A percentile compares a stretch with the other conserved stretches of the same genome.
Conservation (phyloP, 2,329 filamentous ascomycete genomes). For the Achaetomium macrosporum region DNA sequence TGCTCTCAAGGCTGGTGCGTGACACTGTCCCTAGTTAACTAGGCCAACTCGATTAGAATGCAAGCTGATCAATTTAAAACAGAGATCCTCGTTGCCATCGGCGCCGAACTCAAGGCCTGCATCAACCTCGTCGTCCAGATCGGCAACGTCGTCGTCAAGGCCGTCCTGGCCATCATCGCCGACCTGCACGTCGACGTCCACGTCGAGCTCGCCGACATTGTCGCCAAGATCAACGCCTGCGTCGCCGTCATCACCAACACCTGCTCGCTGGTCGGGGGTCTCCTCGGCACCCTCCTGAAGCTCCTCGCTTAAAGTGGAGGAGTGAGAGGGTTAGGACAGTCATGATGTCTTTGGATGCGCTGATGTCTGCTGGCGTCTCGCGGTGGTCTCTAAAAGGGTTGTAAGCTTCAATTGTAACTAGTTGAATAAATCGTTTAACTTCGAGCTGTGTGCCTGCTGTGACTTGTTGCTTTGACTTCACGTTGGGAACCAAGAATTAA, state of each 20-base stretch:
- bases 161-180: constrained; percentile 8
- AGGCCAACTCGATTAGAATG: not conserved
- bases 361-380: not conserved
- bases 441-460: too few relatives aligned
- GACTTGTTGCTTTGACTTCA: too few relatives aligned
- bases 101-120: constrained; percentile 4
- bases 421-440: too few relatives aligned
- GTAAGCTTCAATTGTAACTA: too few relatives aligned
- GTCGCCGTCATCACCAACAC: not conserved
- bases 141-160: constrained; percentile 1
- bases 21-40: not conserved
- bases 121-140: constrained; percentile 6
- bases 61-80: not conserved
- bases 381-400: too few relatives aligned
- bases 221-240: constrained; percentile 7
- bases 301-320: constrained; percentile 2
- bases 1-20: constrained; percentile 12
- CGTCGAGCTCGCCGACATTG: not conserved
- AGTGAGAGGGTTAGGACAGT: not conserved
- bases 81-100: constrained; percentile 11
- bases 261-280: not conserved
- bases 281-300: constrained; percentile 2
- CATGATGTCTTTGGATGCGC: not conserved
- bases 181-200: constrained; percentile 1
- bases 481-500: too few relatives aligned